Base-by-base conservation (phyloP, 805 yeast genomes). In the Starmerella davenportii region DNA sequence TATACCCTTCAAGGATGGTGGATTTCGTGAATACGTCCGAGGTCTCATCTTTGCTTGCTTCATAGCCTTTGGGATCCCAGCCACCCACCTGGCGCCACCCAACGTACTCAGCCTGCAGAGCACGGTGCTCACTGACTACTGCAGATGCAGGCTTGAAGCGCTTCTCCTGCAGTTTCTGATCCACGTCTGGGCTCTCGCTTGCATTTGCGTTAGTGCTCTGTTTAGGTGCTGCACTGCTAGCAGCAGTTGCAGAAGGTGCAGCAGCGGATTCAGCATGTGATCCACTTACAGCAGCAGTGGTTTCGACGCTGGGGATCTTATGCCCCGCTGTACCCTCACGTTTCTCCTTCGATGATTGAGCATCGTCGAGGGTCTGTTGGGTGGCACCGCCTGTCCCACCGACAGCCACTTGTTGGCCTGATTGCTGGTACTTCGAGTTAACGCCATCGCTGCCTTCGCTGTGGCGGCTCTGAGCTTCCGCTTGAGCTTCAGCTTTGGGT, bases 61-160 rank as follows among this genome's bases (percentile, higher is more conserved):
- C 35, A 7, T 71, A 58, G 2, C 69, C 72, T 48, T 80, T 61
- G 1, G 62, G 60, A 52, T 75, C 79, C 77, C 82, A 87, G 16
- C 82, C 79, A 8, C 90, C 87, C 38, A 80, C 84, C 57, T 85
- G 94, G 55, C 77, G 80, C 96, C 96, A 87, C 25, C 96, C 96
- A 36, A 80, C 70, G 51, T 70, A 78, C 2, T 87, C 71, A 21
- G 62, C 21, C 79, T 78, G 39, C 66, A 72, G 36, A n/a, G 18
- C 30, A 18, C 70, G 72, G 2, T 76, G 58, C 29, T 60, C 55
- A 14, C 32, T 29, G 13, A 29, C 32, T 7, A 29, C 19, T 14
- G 8, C 32, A 15, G 5, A 7, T 14, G 16, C 5, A 14, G 32
- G 32, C 19, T 29, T 29, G 13, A 29, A 29, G 15, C 32, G 32